These are phyloP conservation scores for Ramaria rubella DNA, from an alignment of 768 basidiomycete species.

Conservation along the genomic window DNA sequence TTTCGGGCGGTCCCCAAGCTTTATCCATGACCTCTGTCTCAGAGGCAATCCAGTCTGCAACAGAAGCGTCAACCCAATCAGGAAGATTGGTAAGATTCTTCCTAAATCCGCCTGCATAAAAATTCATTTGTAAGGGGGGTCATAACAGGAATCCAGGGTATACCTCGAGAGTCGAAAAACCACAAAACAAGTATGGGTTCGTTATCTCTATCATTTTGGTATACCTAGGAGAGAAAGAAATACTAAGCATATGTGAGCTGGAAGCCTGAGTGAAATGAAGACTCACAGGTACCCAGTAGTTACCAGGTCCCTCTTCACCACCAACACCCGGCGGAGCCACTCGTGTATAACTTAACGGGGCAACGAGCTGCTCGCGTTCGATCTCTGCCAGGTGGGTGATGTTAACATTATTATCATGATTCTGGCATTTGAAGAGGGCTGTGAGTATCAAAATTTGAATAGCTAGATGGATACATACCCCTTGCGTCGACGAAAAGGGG, in stretches of 20 bases:
- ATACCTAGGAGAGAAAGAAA: constrained; percentile 32
- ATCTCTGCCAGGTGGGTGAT: constrained; percentile 68
- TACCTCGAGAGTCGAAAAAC: constrained; percentile 76
- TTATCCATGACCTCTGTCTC: constrained; percentile 49
- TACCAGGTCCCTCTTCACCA: constrained; percentile 56
- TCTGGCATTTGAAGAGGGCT: constrained; percentile 33
- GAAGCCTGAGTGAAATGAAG: background rate
- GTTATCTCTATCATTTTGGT: constrained; percentile 32
- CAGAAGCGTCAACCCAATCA: constrained; percentile 64
- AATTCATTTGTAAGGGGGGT: background rate
- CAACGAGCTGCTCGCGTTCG: constrained; percentile 48
- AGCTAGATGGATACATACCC: constrained; percentile 35
- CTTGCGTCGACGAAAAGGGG: constrained; percentile 64
- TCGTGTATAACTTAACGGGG: constrained; percentile 57
- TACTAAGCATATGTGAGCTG: background rate
- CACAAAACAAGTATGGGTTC: constrained; percentile 54
- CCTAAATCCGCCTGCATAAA: constrained; percentile 42
- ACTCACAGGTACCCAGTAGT: constrained; percentile 71
- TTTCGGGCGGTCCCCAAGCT: constrained; percentile 50
- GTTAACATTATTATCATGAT: constrained; percentile 68
- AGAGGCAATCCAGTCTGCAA: constrained; percentile 52
- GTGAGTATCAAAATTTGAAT: background rate
- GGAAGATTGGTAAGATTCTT: constrained; percentile 39
- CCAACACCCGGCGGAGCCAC: constrained; percentile 54
- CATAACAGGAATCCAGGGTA: background rate